These are phyloP conservation scores for Zymoseptoria passerinii DNA, from an alignment of 2,329 filamentous ascomycete species.

Conservation along the genomic window DNA sequence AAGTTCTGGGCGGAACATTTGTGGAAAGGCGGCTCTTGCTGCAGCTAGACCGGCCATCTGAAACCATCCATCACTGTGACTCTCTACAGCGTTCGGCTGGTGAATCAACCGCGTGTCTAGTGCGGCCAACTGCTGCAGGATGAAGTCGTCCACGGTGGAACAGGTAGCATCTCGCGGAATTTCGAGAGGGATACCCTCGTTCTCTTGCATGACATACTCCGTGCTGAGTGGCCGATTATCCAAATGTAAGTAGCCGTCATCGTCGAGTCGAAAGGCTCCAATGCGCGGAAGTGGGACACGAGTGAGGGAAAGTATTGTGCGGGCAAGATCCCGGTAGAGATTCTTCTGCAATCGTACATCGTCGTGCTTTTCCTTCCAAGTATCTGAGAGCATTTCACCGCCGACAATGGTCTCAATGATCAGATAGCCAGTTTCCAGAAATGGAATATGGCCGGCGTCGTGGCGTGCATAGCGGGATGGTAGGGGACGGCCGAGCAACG, in stretches of 20 bases:
- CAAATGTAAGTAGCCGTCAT: neutral
- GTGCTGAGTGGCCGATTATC: neutral
- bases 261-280: neutral
- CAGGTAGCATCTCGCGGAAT: neutral
- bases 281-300: neutral
- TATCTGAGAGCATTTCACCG: neutral
- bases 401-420: neutral
- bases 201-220: neutral
- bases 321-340: neutral
- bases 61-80: neutral
- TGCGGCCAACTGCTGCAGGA: neutral
- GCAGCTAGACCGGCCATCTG: neutral
- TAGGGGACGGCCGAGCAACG: neutral
- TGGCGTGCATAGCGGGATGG: neutral
- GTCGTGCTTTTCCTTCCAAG: neutral
- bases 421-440: neutral
- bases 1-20: neutral
- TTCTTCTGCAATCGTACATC: neutral
- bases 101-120: neutral
- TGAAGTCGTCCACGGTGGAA: neutral
- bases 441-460: neutral
- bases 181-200: neutral
- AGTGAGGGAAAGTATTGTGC: neutral
- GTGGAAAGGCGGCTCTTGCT: neutral
- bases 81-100: neutral